A percentile compares a stretch with the other conserved stretches of the same genome.
phyloP scores from a whole-genome alignment of 2,329 filamentous ascomycete species.

The Lachnellula willkommii region DNA sequence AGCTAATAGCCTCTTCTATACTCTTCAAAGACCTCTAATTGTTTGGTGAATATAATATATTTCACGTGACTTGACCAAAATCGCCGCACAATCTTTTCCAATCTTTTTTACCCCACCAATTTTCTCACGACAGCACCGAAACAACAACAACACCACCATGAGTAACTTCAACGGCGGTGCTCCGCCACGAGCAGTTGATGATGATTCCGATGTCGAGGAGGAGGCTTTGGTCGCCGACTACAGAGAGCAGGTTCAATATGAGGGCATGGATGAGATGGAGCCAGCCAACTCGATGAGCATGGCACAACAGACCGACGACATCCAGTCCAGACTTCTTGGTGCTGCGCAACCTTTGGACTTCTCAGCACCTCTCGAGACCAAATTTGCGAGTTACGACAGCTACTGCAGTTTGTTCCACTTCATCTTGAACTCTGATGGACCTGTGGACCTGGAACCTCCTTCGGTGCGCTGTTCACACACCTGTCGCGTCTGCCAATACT shows the following conservation, averaged over 20 bases:
- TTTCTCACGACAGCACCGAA: constrained; percentile 3
- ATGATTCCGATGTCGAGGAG: constrained; percentile 93
- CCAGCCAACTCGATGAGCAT: constrained; percentile 64
- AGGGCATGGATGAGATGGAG: constrained; percentile 78
- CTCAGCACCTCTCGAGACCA: constrained; percentile 89
- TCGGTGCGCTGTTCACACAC: constrained; percentile 60
- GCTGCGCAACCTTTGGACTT: constrained; percentile 95
- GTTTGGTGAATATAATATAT: neutral
- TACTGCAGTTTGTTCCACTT: constrained; percentile 99
- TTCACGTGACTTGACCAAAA: constrained; percentile 6
- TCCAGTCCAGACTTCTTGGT: constrained; percentile 84
- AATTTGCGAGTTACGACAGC: constrained; percentile 98
- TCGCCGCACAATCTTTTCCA: constrained; percentile 10
- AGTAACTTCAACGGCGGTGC: constrained; percentile 57
- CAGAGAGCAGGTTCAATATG: constrained; percentile 91
- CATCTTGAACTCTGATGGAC: constrained; percentile 98
- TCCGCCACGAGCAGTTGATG: constrained; percentile 57
- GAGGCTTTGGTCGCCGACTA: constrained; percentile 94
- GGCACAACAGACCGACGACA: constrained; percentile 76
- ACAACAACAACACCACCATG: constrained; percentile 38
- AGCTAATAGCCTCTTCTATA: too few relatives aligned
- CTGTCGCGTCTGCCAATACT: constrained; percentile 16
- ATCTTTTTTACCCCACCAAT: constrained; percentile 14
- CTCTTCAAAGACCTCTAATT: too few relatives aligned
- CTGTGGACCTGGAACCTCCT: constrained; percentile 92